Conservation (phyloP, 106 monocot species). For the Hemerocallis citrina region DNA sequence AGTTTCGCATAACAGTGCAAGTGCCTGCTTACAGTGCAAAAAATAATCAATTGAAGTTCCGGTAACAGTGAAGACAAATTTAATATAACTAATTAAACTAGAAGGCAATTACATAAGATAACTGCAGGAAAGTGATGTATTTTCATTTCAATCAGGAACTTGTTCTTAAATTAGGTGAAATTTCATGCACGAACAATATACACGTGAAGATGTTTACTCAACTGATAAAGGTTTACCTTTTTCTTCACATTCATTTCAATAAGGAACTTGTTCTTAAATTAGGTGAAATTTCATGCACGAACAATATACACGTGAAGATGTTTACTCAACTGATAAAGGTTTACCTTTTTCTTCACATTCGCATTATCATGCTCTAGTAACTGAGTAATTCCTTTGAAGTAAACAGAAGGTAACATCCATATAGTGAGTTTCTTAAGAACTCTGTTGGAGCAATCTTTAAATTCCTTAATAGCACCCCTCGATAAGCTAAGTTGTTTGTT, state of each 20-base stretch:
- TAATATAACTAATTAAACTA: neutral
- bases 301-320: too few species aligned
- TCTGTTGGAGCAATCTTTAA: slow-evolving; percentile 30
- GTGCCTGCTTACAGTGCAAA: slow-evolving; percentile 34
- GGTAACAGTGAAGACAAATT: neutral
- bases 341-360: slow-evolving; percentile 63
- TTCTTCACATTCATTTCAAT: too few species aligned
- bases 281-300: too few species aligned
- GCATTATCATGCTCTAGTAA: slow-evolving; percentile 40
- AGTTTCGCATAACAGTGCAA: slow-evolving; percentile 57
- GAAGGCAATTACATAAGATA: neutral
- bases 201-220: neutral
- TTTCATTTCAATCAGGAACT: too few species aligned
- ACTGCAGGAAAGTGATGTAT: too few species aligned
- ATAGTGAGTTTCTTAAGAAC: slow-evolving; percentile 41
- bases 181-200: too few species aligned
- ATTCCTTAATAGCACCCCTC: slow-evolving; percentile 15
- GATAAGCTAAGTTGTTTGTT: slow-evolving; percentile 21
- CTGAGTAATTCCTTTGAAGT: slow-evolving; percentile 46
- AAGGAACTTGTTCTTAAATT: too few species aligned
- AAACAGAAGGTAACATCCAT: slow-evolving; percentile 58
- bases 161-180: too few species aligned
- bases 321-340: neutral
- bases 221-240: slow-evolving; percentile 34
- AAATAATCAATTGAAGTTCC: neutral